These are phyloP conservation scores for Canariomyces notabilis DNA, from an alignment of 2,329 filamentous ascomycete genomes.

Conservation along the genomic window DNA sequence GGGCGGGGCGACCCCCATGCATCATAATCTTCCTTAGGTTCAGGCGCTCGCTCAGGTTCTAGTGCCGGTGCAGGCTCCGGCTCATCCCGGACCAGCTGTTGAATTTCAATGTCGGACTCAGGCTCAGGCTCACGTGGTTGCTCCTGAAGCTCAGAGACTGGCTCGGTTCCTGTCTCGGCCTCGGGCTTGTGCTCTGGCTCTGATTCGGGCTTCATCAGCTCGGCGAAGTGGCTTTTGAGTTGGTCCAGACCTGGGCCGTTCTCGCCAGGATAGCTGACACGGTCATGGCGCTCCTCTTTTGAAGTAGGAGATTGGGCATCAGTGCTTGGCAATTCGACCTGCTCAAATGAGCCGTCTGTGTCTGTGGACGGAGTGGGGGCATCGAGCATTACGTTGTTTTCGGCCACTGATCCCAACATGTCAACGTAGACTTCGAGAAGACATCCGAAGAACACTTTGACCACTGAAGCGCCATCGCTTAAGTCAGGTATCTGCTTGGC, in stretches of 20 bases:
- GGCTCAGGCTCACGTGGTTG: slow-evolving; percentile 1
- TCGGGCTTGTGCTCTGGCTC: neutral
- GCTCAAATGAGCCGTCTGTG: neutral
- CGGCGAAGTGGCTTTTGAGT: neutral
- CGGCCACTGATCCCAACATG: neutral
- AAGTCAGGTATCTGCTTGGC: neutral
- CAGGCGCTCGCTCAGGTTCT: neutral
- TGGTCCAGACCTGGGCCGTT: too few relatives aligned
- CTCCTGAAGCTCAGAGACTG: neutral
- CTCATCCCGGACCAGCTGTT: too few relatives aligned
- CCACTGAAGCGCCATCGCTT: slow-evolving; percentile 3
- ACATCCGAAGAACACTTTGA: slow-evolving; percentile 12
- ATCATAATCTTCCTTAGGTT: neutral
- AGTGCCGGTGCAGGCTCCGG: neutral
- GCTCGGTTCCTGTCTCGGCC: neutral
- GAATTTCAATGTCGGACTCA: too few relatives aligned
- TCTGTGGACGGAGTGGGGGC: neutral
- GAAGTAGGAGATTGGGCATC: neutral
- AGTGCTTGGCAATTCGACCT: too few relatives aligned
- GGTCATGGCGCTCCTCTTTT: neutral
- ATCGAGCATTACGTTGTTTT: neutral
- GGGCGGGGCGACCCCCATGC: too few relatives aligned
- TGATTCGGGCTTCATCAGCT: neutral
- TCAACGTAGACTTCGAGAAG: slow-evolving; percentile 15
- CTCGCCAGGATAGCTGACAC: too few relatives aligned